Base-by-base conservation (phyloP, 2,329 filamentous ascomycete genomes). In the Beauveria pseudobassiana region DNA sequence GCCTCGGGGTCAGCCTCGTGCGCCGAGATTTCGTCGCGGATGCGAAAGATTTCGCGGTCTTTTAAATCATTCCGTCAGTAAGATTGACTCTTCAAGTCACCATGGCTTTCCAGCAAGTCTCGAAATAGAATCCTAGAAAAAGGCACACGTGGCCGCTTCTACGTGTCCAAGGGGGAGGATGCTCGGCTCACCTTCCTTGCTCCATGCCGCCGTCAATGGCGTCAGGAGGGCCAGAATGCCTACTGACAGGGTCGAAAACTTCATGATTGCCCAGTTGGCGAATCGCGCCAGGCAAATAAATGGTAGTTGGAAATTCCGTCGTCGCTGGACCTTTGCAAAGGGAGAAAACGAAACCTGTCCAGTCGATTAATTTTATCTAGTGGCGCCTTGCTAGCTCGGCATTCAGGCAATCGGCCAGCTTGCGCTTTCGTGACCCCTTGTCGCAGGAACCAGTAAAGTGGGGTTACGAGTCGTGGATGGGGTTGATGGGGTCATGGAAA, bases 11-110 rank as follows among this genome's bases (percentile, higher is more conserved):
- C 92, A 40, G 71, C 62, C 74, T 97, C 91, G 74, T 97, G 90
- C 66, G 86, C 80, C 50, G 85, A 77, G 61, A 99, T 84, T 74
- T 98, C 95, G 77, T 97, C 92, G 71, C 88, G 88, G 65, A 99
- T 82, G 69, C 92, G 90, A 80, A 99, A 99, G 78, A 99, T 98
- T 78, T 99, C 95, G 73, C 96, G 91, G 77, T 99, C 95, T 96
- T 70, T 42, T 53, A n/a, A 30, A 20, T n/a, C 2, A 34, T 34
- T 14, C 12, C 7, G 50, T 49, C 30, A 58, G 45, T 20, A 40
- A 49, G 18, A 22, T 14, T 22, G 12, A 7, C 16, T n/a, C 16
- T 6, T 7, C 16, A 34, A 20, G 30, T 34, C 30, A 34, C 3
- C n/a, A 56, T 22, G 5, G 10, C 16, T 2, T 20, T 24, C 14